Base-by-base conservation (phyloP, 2,329 filamentous ascomycete genomes). In the Curvularia spicifera region DNA sequence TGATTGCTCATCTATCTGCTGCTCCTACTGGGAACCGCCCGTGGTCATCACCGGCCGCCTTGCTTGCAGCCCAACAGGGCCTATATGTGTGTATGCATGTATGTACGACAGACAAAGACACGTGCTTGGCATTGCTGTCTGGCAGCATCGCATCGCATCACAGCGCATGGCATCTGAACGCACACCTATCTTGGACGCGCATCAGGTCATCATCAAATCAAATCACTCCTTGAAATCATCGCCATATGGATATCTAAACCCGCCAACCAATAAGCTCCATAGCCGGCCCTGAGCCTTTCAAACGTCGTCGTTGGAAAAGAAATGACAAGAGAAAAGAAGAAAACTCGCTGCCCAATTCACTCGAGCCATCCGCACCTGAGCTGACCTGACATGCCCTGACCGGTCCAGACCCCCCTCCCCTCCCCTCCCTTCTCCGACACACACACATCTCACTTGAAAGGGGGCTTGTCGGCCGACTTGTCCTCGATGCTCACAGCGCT, bases 401-500 rank as follows among this genome's bases (percentile, higher is more conserved):
- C 13, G 3, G 10, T 10, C 40, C 40, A 10, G 1, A 9, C 39
- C 39, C 18, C 18, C 18, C 18, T 18, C 18, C 18, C 18, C 18
- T 18, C 18, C 18, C 18, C 22, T 24, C 22, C 4, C 3, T 24
- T 13, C 39, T 4, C 5, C 26, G 24, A 13, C 20, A 42, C 33
- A 2, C 1, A 12, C 1, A 12, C 33, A 12, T 29, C 45, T 67
- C 57, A 73, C 56, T 66, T 72, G 61, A 76, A 76, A 39, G 71
- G 68, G 13, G 68, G 59, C 28, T 66, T 72, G 61, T 70, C 77
- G 51, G 62, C 69, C 51, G 61, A 61, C 53, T 59, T 69, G 39
- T 79, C 75, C 48, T 78, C 79, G 20, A 76, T 62, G 53, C 73
- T 75, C 47, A 72, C 72, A 35, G 77, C 74, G 53, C 76, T 77